Evolutionary conservation across 2,329 filamentous ascomycete genomes (phyloP).

Genomic region (Fonsecaea nubica): DNA sequence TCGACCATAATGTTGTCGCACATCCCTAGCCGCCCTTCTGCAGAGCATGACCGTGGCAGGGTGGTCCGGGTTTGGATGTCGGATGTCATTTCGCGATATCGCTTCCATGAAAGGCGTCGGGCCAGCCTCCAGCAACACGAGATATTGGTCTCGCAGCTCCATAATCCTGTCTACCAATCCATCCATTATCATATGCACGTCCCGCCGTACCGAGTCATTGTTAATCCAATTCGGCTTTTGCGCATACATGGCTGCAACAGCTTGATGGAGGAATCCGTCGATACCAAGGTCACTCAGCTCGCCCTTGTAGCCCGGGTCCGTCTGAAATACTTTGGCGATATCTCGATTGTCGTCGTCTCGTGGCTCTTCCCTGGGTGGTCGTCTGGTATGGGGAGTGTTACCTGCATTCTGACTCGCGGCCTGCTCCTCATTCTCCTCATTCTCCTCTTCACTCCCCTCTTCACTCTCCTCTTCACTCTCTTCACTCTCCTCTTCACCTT

Average conservation of each 20-base stretch:
- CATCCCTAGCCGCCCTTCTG: conserved; percentile 15
- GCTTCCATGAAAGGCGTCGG: background rate
- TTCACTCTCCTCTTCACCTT: too few relatives aligned
- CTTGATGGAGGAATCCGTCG: background rate
- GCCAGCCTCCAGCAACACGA: background rate
- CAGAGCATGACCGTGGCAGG: conserved; percentile 11
- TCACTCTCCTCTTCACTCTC: too few relatives aligned
- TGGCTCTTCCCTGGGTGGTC: background rate
- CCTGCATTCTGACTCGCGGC: background rate
- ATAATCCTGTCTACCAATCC: background rate
- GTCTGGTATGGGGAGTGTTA: background rate
- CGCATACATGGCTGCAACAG: background rate
- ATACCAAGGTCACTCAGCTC: background rate
- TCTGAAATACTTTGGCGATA: background rate
- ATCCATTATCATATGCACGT: background rate
- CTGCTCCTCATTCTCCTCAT: too few relatives aligned
- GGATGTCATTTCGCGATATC: background rate
- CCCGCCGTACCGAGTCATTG: background rate
- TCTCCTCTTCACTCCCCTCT: background rate
- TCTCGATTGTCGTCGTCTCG: background rate
- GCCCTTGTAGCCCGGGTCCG: background rate
- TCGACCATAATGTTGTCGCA: conserved; percentile 9
- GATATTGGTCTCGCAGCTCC: background rate
- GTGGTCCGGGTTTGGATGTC: background rate
- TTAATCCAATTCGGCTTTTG: background rate